These are phyloP conservation scores for Poterioochromonas sp. DNA, from an alignment of 352 stramenopile species.

Conservation along the genomic window DNA sequence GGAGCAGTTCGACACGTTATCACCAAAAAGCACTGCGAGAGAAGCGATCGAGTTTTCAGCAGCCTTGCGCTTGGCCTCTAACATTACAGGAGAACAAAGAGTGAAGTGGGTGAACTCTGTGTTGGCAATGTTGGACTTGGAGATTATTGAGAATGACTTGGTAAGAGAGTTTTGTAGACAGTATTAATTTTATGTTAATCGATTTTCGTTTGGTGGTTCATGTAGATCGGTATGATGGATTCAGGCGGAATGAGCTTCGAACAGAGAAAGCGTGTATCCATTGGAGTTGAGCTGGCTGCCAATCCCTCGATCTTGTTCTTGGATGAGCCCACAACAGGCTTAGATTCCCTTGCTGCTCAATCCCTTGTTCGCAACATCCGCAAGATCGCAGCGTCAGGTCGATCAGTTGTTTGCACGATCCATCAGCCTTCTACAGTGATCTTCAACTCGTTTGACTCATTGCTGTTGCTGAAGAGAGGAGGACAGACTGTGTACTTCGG, in stretches of 20 bases:
- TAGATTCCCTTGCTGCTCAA: constrained; percentile 61
- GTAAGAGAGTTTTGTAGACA: constrained; percentile 45
- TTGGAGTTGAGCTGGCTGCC: constrained; percentile 74
- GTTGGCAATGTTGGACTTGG: constrained; percentile 48
- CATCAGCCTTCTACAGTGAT: constrained; percentile 60
- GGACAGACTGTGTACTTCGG: constrained; percentile 78
- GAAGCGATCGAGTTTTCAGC: constrained; percentile 81
- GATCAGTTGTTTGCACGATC: constrained; percentile 73
- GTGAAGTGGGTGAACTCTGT: constrained; percentile 38
- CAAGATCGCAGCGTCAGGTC: constrained; percentile 68
- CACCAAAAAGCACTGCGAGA: constrained; percentile 64
- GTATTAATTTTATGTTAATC: constrained; percentile 20
- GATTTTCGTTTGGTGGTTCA: neutral
- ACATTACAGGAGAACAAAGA: constrained; percentile 31
- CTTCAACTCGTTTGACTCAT: constrained; percentile 77
- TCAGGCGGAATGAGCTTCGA: constrained; percentile 67
- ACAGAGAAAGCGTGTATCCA: constrained; percentile 80
- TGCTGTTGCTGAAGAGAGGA: constrained; percentile 67
- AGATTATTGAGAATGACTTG: constrained; percentile 44
- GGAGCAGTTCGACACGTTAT: constrained; percentile 77
- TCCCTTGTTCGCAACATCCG: constrained; percentile 72
- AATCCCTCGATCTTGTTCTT: constrained; percentile 87
- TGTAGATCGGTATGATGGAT: constrained; percentile 50
- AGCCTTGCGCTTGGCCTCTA: constrained; percentile 58
- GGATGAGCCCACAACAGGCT: constrained; percentile 73